Evolutionary conservation across 2,329 filamentous ascomycete species (phyloP).

Genomic region (Colletotrichum sp.): DNA sequence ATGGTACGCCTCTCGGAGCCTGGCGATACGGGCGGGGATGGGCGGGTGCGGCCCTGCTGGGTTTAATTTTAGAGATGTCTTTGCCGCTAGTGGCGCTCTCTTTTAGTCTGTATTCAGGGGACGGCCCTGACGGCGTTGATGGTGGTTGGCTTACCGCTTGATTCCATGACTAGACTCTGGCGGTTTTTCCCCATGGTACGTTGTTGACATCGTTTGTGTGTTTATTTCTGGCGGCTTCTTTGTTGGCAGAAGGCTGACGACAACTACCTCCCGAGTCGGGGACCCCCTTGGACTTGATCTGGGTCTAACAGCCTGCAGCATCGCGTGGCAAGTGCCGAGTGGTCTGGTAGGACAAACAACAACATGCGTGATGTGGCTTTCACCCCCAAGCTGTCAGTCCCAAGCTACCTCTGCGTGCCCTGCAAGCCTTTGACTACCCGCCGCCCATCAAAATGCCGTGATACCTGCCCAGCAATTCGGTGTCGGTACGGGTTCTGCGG

Average conservation of each 20-base stretch:
- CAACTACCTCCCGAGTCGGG: neutral
- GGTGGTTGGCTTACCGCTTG: neutral
- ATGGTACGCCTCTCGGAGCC: neutral
- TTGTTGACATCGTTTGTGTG: neutral
- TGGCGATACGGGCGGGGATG: neutral
- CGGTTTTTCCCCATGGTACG: neutral
- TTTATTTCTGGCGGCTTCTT: neutral
- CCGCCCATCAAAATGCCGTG: neutral
- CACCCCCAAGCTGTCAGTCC: neutral
- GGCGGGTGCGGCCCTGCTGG: neutral
- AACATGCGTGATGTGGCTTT: neutral
- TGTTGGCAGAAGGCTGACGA: neutral
- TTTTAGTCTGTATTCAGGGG: neutral
- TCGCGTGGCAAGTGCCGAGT: neutral
- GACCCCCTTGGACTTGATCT: neutral
- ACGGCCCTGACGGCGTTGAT: neutral
- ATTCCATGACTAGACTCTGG: neutral
- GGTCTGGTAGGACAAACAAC: neutral
- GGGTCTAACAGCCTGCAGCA: neutral
- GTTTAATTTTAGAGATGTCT: slow-evolving; percentile 13
- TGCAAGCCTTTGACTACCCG: neutral
- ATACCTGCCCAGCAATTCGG: neutral
- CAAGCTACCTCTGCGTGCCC: neutral
- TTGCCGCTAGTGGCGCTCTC: slow-evolving; percentile 1
- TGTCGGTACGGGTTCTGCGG: neutral